phyloP scores from a whole-genome alignment of 2,329 filamentous ascomycete genomes.

The Paracoccidioides lutzii region DNA sequence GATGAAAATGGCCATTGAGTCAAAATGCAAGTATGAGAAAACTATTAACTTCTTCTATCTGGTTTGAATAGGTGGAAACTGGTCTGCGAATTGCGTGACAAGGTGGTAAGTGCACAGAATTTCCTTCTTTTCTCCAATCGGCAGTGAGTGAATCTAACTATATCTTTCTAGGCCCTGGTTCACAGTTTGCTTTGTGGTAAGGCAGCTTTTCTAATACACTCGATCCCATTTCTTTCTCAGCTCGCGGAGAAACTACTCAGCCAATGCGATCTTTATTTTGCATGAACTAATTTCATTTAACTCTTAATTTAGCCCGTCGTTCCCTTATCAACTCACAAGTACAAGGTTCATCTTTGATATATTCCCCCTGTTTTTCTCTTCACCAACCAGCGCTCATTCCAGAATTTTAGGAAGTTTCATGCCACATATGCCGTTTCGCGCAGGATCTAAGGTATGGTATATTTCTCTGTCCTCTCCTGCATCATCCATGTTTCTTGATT shows the following conservation, averaged over 20 bases:
- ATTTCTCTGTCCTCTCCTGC: neutral
- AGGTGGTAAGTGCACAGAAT: conserved; percentile 15
- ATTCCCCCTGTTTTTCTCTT: neutral
- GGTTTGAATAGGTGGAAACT: conserved; percentile 19
- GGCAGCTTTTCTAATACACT: neutral
- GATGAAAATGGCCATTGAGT: neutral
- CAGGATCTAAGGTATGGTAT: conserved; percentile 11
- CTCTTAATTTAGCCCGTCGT: conserved; percentile 17
- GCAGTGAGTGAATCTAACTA: neutral
- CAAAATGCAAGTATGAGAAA: neutral
- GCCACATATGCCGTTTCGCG: conserved; percentile 13
- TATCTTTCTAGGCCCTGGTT: conserved; percentile 19
- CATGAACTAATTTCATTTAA: neutral
- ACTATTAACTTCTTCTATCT: neutral
- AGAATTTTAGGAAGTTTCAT: conserved; percentile 10
- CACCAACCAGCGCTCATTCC: neutral
- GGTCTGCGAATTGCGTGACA: conserved; percentile 22
- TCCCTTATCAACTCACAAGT: conserved; percentile 21
- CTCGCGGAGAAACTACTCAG: neutral
- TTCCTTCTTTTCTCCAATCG: neutral
- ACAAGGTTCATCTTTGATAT: conserved; percentile 40
- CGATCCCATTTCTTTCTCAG: neutral
- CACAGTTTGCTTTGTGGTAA: conserved; percentile 24
- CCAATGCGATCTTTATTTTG: neutral
- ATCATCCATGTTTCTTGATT: neutral